Percentiles rank a stretch among this genome's conserved stretches.
These are phyloP conservation scores for Hordeum pubiflorum DNA, from an alignment of 202 grass and related monocot species.

Conservation along the genomic window DNA sequence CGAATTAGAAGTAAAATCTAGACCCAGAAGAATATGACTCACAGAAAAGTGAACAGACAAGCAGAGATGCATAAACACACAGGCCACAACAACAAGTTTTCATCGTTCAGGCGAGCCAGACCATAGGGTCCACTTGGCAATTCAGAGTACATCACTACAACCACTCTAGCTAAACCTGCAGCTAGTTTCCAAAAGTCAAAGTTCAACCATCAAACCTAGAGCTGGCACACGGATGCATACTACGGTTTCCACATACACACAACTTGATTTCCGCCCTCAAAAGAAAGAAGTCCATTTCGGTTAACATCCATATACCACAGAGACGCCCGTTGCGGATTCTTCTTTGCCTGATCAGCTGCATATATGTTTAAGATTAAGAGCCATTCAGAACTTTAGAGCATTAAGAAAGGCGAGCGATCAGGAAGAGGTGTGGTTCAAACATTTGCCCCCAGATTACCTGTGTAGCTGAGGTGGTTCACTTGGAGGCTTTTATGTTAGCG, in stretches of 20 bases:
- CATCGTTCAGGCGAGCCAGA: neutral
- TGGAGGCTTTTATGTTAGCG: slow-evolving; percentile 33
- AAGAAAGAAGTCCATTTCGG: neutral
- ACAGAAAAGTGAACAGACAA: neutral
- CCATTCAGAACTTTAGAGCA: neutral
- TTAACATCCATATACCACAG: neutral
- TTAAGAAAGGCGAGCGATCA: slow-evolving; percentile 1
- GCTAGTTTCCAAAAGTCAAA: neutral
- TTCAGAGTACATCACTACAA: slow-evolving; percentile 11
- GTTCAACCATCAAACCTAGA: neutral
- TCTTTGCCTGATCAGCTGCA: slow-evolving; percentile 3
- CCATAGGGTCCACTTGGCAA: neutral
- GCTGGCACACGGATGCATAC: neutral
- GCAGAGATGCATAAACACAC: neutral
- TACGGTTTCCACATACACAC: slow-evolving; percentile 3
- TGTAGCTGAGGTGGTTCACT: slow-evolving; percentile 29
- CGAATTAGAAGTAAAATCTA: neutral
- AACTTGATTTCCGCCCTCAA: neutral
- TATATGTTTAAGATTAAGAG: neutral
- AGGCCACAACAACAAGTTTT: neutral
- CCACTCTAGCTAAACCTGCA: slow-evolving; percentile 11
- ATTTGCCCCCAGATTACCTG: slow-evolving; percentile 5
- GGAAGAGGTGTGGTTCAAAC: neutral
- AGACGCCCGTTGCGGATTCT: neutral
- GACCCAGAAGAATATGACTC: neutral